Base-by-base conservation (phyloP, 1,284 basidiomycete species). In the Melampsora larici-populina region DNA sequence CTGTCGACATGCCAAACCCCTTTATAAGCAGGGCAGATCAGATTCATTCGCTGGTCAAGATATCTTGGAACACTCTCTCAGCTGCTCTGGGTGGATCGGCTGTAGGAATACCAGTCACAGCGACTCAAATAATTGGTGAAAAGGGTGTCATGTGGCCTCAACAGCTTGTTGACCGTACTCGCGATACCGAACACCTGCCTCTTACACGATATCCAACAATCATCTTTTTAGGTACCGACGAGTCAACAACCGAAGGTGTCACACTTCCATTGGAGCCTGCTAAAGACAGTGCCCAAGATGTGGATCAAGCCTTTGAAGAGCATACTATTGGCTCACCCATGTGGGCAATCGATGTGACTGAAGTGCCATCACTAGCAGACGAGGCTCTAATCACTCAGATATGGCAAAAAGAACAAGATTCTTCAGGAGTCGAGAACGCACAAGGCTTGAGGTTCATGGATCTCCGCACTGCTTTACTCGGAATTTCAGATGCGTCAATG, bases 401-500 rank as follows among this genome's bases (percentile, higher is more conserved):
- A 0, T 43, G 40, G 40, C n/a, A n/a, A 58, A n/a, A 58, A 24
- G 55, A 58, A 24, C 55, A 58, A n/a, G 21, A n/a, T 29, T 43
- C 40, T 9, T 43, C 11, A 11, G 7, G 40, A 9, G 13, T 1
- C 40, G 40, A 7, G 40, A 43, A 43, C 40, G 40, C 40, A 43
- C 40, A 43, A 43, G 17, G 29, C n/a, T n/a, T 58, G 17, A 24
- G 21, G 24, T 72, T 64, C 62, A 18, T 72, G n/a, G 70, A 72
- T 11, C 33, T 72, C 29, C 60, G 62, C 21, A 63, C 48, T 43
- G 58, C 33, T n/a, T 46, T 11, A 26, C 62, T 90, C 81, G 87
- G 87, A 81, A 80, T 80, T 58, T 88, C 89, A 82, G 89, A 89
- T 63, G 92, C 90, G 1, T 89, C 88, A 0, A 84, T 95, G 0